Conservation (phyloP, 176 grass and related monocot genomes). For the Sorghum bicolor region DNA sequence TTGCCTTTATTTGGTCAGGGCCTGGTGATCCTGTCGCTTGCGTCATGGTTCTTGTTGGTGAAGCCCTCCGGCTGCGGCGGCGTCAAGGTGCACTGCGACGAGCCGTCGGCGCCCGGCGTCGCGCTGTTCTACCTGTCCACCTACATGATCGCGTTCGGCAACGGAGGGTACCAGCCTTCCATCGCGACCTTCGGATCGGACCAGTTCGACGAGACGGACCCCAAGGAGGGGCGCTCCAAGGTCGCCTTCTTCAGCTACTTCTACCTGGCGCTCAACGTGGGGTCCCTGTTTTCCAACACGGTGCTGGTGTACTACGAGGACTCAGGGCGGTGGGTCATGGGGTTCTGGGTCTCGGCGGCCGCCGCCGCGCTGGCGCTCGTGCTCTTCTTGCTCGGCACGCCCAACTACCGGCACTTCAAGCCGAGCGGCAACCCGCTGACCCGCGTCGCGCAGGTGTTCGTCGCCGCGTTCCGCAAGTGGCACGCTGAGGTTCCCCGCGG, state of each 20-base stretch:
- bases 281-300: conserved; percentile 75
- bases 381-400: conserved; percentile 72
- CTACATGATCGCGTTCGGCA: conserved; percentile 85
- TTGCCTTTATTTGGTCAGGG: conserved; percentile 38
- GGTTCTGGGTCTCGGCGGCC: conserved; percentile 71
- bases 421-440: conserved; percentile 73
- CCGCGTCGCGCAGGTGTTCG: conserved; percentile 68
- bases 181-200: conserved; percentile 80
- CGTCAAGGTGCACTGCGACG: conserved; percentile 31
- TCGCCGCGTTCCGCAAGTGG: conserved; percentile 61
- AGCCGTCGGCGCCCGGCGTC: conserved; percentile 46
- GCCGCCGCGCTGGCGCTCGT: conserved; percentile 51
- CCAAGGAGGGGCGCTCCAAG: conserved; percentile 55
- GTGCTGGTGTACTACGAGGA: conserved; percentile 87
- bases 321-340: conserved; percentile 59
- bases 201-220: conserved; percentile 88
- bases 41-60: conserved; percentile 73
- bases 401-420: conserved; percentile 68
- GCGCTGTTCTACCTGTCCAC: conserved; percentile 76
- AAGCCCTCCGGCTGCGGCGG: conserved; percentile 72
- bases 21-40: conserved; percentile 51
- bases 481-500: conserved; percentile 29
- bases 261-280: conserved; percentile 80
- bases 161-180: conserved; percentile 83
- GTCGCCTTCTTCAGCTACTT: conserved; percentile 92